These are phyloP conservation scores for Aspergillus wentii DNA, from an alignment of 495 filamentous ascomycete genomes.

Conservation along the genomic window DNA sequence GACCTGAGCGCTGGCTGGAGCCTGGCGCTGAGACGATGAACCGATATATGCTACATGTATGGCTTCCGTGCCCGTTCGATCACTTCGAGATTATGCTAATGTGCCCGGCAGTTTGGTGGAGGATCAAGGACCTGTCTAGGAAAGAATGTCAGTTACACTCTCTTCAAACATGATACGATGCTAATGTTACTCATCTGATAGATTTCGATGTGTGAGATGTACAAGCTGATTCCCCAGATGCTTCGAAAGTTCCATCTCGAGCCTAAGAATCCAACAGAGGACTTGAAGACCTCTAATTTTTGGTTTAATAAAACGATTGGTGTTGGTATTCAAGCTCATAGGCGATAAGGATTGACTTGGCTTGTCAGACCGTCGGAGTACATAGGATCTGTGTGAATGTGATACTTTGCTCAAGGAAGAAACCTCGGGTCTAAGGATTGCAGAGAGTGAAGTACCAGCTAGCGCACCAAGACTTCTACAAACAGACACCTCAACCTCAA, in stretches of 20 bases:
- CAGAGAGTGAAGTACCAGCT: no score
- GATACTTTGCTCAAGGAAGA: no score
- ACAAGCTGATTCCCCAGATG: slow-evolving; percentile 15
- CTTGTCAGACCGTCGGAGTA: no score
- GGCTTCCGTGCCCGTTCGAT: not conserved
- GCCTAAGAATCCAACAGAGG: not conserved
- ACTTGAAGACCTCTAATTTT: slow-evolving; percentile 5
- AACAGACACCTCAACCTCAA: no score
- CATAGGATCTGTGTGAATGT: no score
- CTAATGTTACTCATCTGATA: slow-evolving; percentile 3
- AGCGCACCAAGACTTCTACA: no score
- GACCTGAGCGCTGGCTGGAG: slow-evolving; percentile 52
- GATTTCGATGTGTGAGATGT: slow-evolving; percentile 14
- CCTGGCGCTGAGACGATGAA: slow-evolving; percentile 19
- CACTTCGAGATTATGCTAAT: no score
- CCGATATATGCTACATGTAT: slow-evolving; percentile 12
- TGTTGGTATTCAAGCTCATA: not conserved
- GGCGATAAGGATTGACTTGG: no score
- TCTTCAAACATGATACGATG: not conserved
- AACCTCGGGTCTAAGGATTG: no score
- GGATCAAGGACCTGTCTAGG: slow-evolving; percentile 15
- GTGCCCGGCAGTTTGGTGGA: slow-evolving; percentile 12
- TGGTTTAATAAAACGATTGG: slow-evolving; percentile 9
- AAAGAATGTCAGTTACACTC: slow-evolving; percentile 10
- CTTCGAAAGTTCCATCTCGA: slow-evolving; percentile 11